Base-by-base conservation (phyloP, 768 basidiomycete genomes). In the Kwoniella sp. region DNA sequence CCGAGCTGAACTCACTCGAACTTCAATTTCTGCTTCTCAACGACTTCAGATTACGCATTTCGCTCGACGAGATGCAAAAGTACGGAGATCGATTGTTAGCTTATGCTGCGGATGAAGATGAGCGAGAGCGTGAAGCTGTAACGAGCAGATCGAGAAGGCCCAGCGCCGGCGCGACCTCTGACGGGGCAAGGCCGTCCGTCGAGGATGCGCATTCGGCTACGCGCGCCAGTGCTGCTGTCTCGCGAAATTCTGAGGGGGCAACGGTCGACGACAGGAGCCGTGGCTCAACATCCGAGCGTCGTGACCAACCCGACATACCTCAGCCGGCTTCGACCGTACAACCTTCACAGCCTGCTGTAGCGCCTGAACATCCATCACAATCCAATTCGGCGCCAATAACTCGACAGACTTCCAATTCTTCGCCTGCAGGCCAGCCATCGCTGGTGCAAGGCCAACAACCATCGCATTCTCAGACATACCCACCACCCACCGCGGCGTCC, bases 1-100 rank as follows among this genome's bases (percentile, higher is more conserved):
- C 95, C 78, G 82, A 82, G 57, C 87, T 99, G 55, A 98, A 99
- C 80, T 92, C 94, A 75, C 88, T 99, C 57, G 96, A 99, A 76
- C 88, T 99, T 1, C 96, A 98, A 71, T 99, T 99, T 79, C 85
- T 98, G 4, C 88, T 98, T 5, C 86, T 98, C 8, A 99, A 98
- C 81, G 92, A 98, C 82, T 99, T 99, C 76, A 84, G 87, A 17
- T 85, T 99, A 58, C 89, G 90, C 73, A 91, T 99, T 73, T 87
- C 90, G 1, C 84, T 86, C 9, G 87, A 90, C 20, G 95, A 98
- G 81, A 93, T 98, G 90, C 92, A 96, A 80, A 86, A 87, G 58
- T 99, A 97, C 80, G 93, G 93, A 1, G 91, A 93, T 73, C 89
- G 93, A 70, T 86, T 99, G 58, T 84, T 95, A 58, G 80, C 87